Conservation (phyloP, 495 filamentous ascomycete species). For the Neurospora sp. region DNA sequence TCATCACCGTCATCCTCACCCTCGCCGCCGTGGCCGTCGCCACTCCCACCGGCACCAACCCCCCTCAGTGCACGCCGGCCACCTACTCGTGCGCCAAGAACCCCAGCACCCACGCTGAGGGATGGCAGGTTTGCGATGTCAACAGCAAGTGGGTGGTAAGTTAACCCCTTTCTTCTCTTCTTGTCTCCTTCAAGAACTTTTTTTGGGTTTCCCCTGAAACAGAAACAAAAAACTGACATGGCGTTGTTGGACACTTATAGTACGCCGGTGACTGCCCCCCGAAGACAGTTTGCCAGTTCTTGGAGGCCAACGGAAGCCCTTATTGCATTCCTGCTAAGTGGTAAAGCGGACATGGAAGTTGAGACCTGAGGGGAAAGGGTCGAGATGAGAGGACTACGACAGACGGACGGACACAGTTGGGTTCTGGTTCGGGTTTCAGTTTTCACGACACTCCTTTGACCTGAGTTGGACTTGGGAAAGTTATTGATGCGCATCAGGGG, state of each 20-base stretch:
- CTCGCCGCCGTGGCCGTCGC: conserved; percentile 12
- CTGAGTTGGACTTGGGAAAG: neutral
- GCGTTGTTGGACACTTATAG: conserved; percentile 1
- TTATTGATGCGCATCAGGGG: neutral
- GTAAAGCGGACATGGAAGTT: neutral
- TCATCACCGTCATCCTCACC: conserved; percentile 9
- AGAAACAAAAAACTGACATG: neutral
- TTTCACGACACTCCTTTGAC: neutral
- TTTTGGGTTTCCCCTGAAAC: neutral
- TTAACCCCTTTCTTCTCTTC: neutral
- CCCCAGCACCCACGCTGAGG: neutral
- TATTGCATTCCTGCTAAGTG: conserved; percentile 15
- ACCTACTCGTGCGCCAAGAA: conserved; percentile 16
- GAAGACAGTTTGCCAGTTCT: conserved; percentile 15
- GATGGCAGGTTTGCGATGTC: conserved; percentile 21
- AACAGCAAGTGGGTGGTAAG: conserved; percentile 16
- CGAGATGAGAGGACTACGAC: neutral
- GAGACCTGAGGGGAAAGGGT: neutral
- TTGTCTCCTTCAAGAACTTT: neutral
- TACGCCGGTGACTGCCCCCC: conserved; percentile 11
- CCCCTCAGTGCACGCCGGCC: conserved; percentile 13
- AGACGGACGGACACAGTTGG: neutral
- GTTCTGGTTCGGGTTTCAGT: neutral
- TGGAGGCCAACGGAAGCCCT: conserved; percentile 14
- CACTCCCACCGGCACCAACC: neutral